Conservation (phyloP, 768 basidiomycete genomes). For the Neoboletus magnificus region DNA sequence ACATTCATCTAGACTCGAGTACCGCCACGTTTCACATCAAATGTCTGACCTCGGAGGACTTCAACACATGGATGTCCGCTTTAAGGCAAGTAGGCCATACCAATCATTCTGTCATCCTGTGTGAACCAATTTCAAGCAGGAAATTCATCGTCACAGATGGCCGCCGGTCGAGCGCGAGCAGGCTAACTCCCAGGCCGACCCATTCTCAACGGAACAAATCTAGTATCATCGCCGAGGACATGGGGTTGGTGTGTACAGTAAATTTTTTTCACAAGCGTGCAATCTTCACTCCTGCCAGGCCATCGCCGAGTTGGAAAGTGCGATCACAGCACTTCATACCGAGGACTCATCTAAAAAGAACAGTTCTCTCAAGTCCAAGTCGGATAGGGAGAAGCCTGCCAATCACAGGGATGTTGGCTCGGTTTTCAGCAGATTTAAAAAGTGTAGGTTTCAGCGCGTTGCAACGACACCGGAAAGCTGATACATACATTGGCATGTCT, state of each 20-base stretch:
- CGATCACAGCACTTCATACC: conserved; percentile 43
- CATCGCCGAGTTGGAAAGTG: conserved; percentile 55
- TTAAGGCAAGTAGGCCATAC: conserved; percentile 51
- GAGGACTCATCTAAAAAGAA: conserved; percentile 39
- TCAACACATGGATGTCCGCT: conserved; percentile 68
- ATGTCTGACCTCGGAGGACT: conserved; percentile 69
- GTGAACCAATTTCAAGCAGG: conserved; percentile 38
- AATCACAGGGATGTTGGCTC: conserved; percentile 30
- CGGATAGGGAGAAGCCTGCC: conserved; percentile 46
- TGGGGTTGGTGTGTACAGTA: conserved; percentile 50
- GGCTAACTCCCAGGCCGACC: conserved; percentile 40
- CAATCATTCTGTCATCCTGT: conserved; percentile 7
- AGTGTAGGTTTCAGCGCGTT: conserved; percentile 37
- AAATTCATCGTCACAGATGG: conserved; percentile 51
- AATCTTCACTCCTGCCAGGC: conserved; percentile 38
- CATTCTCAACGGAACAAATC: conserved; percentile 48
- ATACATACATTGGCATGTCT: neutral
- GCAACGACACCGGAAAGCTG: neutral
- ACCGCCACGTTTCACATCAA: conserved; percentile 81
- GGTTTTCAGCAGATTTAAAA: conserved; percentile 62
- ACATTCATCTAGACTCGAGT: conserved; percentile 77
- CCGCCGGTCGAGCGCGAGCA: conserved; percentile 34
- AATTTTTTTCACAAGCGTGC: neutral
- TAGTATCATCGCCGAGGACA: conserved; percentile 57
- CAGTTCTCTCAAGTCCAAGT: conserved; percentile 31